phyloP scores from a whole-genome alignment of 139 green algal species.

The Tetraselmis chui region DNA sequence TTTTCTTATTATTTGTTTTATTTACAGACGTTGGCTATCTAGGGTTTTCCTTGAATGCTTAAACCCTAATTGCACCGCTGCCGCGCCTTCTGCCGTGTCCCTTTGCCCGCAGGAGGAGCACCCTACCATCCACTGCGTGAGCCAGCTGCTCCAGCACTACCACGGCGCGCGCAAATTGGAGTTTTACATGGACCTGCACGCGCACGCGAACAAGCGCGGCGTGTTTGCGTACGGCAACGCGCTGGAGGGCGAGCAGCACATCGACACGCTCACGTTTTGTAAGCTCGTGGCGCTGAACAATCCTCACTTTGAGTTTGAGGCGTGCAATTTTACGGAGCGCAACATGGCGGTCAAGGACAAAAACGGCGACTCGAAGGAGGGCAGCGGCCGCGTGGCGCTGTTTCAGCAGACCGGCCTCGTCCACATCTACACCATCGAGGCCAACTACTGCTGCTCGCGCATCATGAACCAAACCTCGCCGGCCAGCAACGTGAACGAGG shows the following conservation, averaged over 20 bases:
- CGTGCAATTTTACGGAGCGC: slow-evolving; percentile 52
- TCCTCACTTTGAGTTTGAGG: slow-evolving; percentile 35
- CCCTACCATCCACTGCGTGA: slow-evolving; percentile 41
- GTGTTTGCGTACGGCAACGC: slow-evolving; percentile 53
- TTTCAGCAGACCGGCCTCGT: slow-evolving; percentile 38
- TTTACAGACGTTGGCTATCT: background rate
- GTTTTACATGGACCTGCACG: slow-evolving; percentile 58
- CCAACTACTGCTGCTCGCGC: slow-evolving; percentile 38
- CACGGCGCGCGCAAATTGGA: slow-evolving; percentile 20
- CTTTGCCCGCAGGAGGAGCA: slow-evolving; percentile 19
- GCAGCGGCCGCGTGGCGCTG: slow-evolving; percentile 40
- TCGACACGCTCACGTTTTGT: slow-evolving; percentile 23
- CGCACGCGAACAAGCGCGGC: slow-evolving; percentile 53
- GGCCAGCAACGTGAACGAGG: background rate
- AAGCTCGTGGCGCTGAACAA: slow-evolving; percentile 40
- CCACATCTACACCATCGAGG: slow-evolving; percentile 55
- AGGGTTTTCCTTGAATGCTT: background rate
- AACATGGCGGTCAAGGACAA: slow-evolving; percentile 48
- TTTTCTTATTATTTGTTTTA: background rate
- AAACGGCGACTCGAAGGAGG: slow-evolving; percentile 48
- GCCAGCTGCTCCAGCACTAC: slow-evolving; percentile 35
- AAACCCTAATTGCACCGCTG: background rate
- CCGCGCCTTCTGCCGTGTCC: background rate
- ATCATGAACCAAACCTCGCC: slow-evolving; percentile 22
- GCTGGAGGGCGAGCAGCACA: slow-evolving; percentile 22